Evolutionary conservation across 2,329 filamentous ascomycete genomes (phyloP).

Genomic region (Diaporthe citriasiana): DNA sequence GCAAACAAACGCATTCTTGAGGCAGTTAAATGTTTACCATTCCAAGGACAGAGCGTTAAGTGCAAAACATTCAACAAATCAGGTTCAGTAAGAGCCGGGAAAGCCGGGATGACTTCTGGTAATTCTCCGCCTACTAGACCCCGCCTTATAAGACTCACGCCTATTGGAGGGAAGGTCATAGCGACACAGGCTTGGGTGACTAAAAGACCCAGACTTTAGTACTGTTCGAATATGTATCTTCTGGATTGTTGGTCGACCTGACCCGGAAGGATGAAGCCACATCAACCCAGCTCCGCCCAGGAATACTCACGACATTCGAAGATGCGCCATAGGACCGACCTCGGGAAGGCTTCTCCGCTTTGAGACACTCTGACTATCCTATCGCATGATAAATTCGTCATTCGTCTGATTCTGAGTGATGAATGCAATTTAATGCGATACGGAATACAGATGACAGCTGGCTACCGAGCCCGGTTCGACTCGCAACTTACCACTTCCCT

Average conservation of each 20-base stretch:
- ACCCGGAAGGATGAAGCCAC: neutral
- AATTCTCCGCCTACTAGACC: slow-evolving; percentile 1
- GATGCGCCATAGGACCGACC: slow-evolving; percentile 8
- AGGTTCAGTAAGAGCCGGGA: too few species aligned
- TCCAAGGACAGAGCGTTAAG: neutral
- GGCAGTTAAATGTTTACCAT: neutral
- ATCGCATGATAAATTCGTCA: neutral
- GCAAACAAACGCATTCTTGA: neutral
- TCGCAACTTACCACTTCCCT: neutral
- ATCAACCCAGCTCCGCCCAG: too few species aligned
- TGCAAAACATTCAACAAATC: slow-evolving; percentile 35
- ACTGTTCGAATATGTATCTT: too few species aligned
- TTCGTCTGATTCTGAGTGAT: neutral
- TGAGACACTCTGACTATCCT: neutral
- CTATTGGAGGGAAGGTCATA: slow-evolving; percentile 1
- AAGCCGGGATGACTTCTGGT: neutral
- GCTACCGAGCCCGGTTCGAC: too few species aligned
- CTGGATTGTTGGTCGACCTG: neutral
- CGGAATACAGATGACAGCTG: neutral
- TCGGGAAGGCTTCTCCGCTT: neutral
- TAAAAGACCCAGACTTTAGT: neutral
- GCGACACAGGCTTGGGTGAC: slow-evolving; percentile 3
- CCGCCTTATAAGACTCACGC: too few species aligned
- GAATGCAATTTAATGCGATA: neutral
- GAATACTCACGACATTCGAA: slow-evolving; percentile 15